These are phyloP conservation scores for Scedosporium apiospermum DNA, from an alignment of 2,329 filamentous ascomycete genomes.

Conservation along the genomic window DNA sequence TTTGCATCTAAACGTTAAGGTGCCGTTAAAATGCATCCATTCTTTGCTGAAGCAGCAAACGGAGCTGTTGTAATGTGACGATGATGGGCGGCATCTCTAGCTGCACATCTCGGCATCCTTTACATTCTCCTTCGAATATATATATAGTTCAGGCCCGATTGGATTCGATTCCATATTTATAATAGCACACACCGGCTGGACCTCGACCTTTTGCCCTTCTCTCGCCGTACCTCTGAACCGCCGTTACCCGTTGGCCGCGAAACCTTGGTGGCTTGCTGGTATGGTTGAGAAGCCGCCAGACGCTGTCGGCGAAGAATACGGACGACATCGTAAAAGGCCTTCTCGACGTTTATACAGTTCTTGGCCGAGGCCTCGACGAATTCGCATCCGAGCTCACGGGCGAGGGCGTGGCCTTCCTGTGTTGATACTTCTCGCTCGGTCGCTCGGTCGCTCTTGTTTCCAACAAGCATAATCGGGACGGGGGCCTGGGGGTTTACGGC, in stretches of 20 bases:
- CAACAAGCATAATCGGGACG: slow-evolving; percentile 94
- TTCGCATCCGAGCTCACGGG: slow-evolving; percentile 86
- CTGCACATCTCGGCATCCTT: not conserved
- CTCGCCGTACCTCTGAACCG: slow-evolving; percentile 15
- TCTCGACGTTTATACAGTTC: slow-evolving; percentile 97
- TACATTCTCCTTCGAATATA: not conserved
- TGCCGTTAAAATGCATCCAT: not conserved
- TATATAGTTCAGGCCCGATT: not conserved
- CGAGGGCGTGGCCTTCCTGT: slow-evolving; percentile 86
- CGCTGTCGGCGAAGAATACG: slow-evolving; percentile 79
- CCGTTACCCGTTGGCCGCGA: slow-evolving; percentile 13
- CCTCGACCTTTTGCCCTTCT: slow-evolving; percentile 2
- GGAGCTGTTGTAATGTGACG: not conserved
- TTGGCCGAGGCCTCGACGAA: slow-evolving; percentile 96
- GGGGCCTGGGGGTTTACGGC: slow-evolving; percentile 50
- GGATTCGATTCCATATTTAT: not conserved
- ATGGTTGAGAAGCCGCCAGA: slow-evolving; percentile 19
- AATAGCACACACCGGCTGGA: not conserved
- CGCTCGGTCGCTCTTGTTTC: slow-evolving; percentile 95
- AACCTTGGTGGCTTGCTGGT: slow-evolving; percentile 8
- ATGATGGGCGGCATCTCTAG: not conserved
- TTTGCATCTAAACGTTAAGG: not conserved
- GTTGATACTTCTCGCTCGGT: slow-evolving; percentile 94
- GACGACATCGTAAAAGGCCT: slow-evolving; percentile 97
- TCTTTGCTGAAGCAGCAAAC: not conserved